Conservation (phyloP, 768 basidiomycete species). For the Termitomyces sp. region DNA sequence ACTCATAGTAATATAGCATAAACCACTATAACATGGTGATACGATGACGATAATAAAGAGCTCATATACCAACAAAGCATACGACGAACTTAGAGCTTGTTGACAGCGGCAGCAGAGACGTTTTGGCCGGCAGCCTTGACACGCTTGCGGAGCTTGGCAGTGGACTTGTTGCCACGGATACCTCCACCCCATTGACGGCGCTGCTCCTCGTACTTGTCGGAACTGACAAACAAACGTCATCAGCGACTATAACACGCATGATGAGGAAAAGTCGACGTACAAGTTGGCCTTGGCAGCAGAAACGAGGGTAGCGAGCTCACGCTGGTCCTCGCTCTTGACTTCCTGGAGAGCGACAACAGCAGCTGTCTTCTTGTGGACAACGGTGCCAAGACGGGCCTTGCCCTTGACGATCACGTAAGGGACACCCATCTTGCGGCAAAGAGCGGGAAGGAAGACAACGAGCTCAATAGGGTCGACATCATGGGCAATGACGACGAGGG, state of each 20-base stretch:
- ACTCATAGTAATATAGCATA: slow-evolving; percentile 13
- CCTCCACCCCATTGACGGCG: slow-evolving; percentile 96
- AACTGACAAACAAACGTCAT: slow-evolving; percentile 34
- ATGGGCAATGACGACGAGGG: slow-evolving; percentile 92
- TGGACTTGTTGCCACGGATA: slow-evolving; percentile 90
- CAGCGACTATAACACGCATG: not conserved
- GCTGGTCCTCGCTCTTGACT: slow-evolving; percentile 90
- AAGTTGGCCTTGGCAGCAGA: slow-evolving; percentile 97
- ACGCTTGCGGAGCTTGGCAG: slow-evolving; percentile 89
- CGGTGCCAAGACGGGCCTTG: slow-evolving; percentile 96
- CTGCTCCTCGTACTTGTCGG: slow-evolving; percentile 91
- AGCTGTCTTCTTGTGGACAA: slow-evolving; percentile 98
- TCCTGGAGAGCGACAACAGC: slow-evolving; percentile 90
- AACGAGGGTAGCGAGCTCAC: slow-evolving; percentile 89
- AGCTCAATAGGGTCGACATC: slow-evolving; percentile 99
- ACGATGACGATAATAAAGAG: no score
- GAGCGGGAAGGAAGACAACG: slow-evolving; percentile 95
- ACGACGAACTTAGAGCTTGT: slow-evolving; percentile 78
- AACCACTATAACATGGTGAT: slow-evolving; percentile 10
- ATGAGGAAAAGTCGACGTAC: slow-evolving; percentile 42
- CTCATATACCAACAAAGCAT: no score
- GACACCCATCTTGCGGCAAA: slow-evolving; percentile 99
- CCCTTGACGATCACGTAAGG: slow-evolving; percentile 98
- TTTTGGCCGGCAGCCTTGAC: slow-evolving; percentile 86
- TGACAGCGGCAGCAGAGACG: slow-evolving; percentile 47